Percentiles rank a stretch among this genome's conserved stretches.
Evolutionary conservation across 2,329 filamentous ascomycete species (phyloP).

Genomic region (Fusarium proliferatum): DNA sequence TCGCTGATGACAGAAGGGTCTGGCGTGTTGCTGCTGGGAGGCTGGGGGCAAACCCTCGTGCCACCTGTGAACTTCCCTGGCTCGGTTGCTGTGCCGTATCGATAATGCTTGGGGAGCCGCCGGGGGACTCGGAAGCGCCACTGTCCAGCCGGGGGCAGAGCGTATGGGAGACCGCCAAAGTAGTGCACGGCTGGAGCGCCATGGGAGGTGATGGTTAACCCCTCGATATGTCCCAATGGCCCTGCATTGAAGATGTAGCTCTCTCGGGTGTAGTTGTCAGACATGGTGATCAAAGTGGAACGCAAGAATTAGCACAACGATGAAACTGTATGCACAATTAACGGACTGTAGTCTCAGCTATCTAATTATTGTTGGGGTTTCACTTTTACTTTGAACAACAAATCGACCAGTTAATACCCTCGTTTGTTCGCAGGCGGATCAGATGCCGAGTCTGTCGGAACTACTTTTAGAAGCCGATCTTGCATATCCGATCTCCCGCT

Average conservation of each 20-base stretch:
- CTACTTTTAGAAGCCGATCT: not conserved
- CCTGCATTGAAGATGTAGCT: not conserved
- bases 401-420: not conserved
- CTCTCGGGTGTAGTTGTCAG: not conserved
- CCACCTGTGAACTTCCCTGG: not conserved
- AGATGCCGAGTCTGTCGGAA: rapidly evolving
- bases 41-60: not conserved
- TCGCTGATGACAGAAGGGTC: not conserved
- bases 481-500: not conserved
- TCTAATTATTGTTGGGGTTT: not conserved
- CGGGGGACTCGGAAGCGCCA: not conserved
- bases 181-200: not conserved
- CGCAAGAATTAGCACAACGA: not conserved
- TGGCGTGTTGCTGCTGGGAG: not conserved
- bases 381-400: not conserved
- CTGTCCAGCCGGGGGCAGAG: not conserved
- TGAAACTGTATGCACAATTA: not conserved
- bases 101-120: not conserved
- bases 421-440: not conserved
- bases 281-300: not conserved
- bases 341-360: rapidly evolving
- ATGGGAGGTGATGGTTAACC: not conserved
- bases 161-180: not conserved
- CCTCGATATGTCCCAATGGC: not conserved
- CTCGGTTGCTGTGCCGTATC: not conserved